Evolutionary conservation across 768 basidiomycete genomes (phyloP), one percentile per base, ranked within the genome.

Genomic region (Naganishia vaughanmartiniae): DNA sequence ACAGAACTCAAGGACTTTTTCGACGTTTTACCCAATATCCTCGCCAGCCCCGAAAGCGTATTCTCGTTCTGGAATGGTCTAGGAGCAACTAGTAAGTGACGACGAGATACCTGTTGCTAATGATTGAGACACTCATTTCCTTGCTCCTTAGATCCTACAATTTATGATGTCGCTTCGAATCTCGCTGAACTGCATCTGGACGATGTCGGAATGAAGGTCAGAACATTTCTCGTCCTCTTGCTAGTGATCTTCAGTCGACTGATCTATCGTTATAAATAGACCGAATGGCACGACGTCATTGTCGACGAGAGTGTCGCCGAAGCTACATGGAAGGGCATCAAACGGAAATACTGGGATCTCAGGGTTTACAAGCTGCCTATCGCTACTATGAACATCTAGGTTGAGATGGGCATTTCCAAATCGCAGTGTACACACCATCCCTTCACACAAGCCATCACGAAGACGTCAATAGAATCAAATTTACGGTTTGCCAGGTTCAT

Each of bases 51-150:
- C n/a, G 84, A 87, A 17, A 89, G 90, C n/a, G 84, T 87, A 19
- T 91, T 94, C 78, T 89, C 92, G 71, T 99, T 98, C 82, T 99
- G 98, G 85, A 92, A 99, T 77, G 96, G 96, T 15, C 86, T 99
- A 11, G 96, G 92, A 19, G 95, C 94, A 34, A 97, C 93, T 10
- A 93, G 92, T 90, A 77, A 79, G 89, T 83, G 28, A 10, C 46
- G 10, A 53, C 19, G 11, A n/a, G 3, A 34, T n/a, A 55, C 31
- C 14, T 17, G 24, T 54, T 30, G 19, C 11, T 5, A 14, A 12
- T 21, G 54, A 34, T 4, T 24, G 28, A 17, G 5, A 17, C 1
- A 39, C 4, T 67, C 3, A 67, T 55, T 31, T 9, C 31, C 42
- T 28, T 51, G 6, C 28, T 4, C 39, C n/a, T 4, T 76, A 95